These are phyloP conservation scores for Coemansia javaensis DNA, from an alignment of 192 early-diverging fungal genomes.

Conservation along the genomic window DNA sequence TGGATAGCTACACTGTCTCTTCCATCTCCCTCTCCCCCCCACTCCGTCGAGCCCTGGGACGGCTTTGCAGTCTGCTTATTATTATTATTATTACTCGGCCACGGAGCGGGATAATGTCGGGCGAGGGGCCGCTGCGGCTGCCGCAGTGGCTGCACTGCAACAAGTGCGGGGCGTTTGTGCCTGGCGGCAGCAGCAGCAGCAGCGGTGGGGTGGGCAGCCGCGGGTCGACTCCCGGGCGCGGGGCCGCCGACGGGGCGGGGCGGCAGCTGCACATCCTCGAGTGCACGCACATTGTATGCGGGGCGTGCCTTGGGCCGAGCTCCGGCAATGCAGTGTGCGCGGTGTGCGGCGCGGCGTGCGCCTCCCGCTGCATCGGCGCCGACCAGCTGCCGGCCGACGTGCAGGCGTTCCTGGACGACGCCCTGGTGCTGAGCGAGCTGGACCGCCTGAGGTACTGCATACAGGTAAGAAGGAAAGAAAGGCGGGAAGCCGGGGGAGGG, in stretches of 20 bases:
- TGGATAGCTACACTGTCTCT: too few relatives aligned
- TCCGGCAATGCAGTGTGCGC: constrained; percentile 6
- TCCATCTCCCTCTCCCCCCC: too few relatives aligned
- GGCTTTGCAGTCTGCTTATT: too few relatives aligned
- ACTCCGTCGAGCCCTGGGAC: too few relatives aligned
- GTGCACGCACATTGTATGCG: constrained; percentile 39
- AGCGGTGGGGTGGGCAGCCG: too few relatives aligned
- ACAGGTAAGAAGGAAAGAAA: too few relatives aligned
- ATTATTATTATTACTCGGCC: background rate
- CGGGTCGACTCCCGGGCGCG: too few relatives aligned
- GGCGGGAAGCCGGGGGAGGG: too few relatives aligned
- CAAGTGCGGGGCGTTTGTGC: constrained; percentile 21
- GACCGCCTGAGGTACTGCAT: constrained; percentile 33
- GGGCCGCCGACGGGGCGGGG: background rate
- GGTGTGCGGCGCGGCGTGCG: constrained; percentile 25
- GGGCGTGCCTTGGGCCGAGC: constrained; percentile 4
- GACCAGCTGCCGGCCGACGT: constrained; percentile 15
- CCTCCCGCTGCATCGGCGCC: constrained; percentile 13
- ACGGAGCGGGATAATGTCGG: background rate
- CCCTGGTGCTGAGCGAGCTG: constrained; percentile 21
- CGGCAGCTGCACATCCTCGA: constrained; percentile 20
- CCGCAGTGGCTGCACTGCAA: constrained; percentile 46
- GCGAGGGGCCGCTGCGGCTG: background rate
- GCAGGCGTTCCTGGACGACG: constrained; percentile 17
- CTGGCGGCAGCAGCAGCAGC: too few relatives aligned